Evolutionary conservation across 352 stramenopile genomes (phyloP), one percentile per base, ranked within the genome.

Genomic region (Globisporangium abappressorium): DNA sequence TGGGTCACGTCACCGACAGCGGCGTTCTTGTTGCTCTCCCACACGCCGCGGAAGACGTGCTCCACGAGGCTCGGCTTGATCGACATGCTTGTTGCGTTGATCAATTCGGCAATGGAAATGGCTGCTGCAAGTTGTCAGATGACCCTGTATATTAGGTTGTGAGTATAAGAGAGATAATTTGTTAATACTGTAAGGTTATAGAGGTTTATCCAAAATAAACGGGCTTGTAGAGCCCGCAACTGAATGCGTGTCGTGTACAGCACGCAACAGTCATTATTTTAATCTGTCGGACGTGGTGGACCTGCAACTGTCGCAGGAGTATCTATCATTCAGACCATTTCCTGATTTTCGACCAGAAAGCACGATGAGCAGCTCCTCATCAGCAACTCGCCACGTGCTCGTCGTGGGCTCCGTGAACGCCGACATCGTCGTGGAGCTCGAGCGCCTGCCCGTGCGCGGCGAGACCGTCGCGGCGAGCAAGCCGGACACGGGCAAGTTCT

Each of bases 401-500:
- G 80, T 93, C 28, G 79, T 95, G n/a, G 87, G 87, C 46, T 94
- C 85, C 1, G 85, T 95, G 62, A 95, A 95, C 65, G 82, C 87
- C 51, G 87, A 95, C 73, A 85, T 93, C 59, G 80, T 93, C 62
- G 77, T 94, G 12, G 85, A 93, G 62, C 72, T 95, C 57, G 68
- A 82, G 60, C 85, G 85, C 14, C 66, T 94, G 33, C 87, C 87
- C 1, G 70, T 73, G 59, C 83, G 79, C 11, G 87, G 87, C 14
- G 87, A 95, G 70, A 94, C 85, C 20, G 57, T 94, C 26, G 75
- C 72, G 0, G 81, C 85, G 1, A 76, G 65, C 38, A 84, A 81
- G 55, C 63, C 76, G 0, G 79, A 90, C 64, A 92, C 84, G 47
- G 82, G 84, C 49, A 79, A 77, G 51, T 90, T 92, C 65, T 74